Conservation (phyloP, 305 asterid species). For the Fraxinus nigra region DNA sequence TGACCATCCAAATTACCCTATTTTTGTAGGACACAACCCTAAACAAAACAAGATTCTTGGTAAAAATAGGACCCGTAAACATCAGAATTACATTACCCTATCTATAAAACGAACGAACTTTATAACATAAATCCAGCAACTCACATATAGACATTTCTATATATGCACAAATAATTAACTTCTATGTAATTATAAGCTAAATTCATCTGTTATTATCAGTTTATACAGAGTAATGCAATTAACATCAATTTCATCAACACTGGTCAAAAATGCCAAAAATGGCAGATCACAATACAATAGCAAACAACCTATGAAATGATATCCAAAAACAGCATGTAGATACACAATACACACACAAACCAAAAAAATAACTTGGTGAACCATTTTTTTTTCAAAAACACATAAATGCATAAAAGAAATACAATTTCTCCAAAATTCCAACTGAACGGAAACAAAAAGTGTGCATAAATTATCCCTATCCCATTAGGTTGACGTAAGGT, state of each 20-base stretch:
- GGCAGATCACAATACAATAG: slow-evolving; percentile 14
- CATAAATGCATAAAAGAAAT: no score
- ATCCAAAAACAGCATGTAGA: background rate
- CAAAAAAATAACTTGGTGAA: no score
- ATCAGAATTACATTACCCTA: slow-evolving; percentile 4
- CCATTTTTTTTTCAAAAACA: no score
- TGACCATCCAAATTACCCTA: no score
- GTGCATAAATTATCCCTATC: no score
- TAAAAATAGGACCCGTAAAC: background rate
- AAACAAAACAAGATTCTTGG: no score
- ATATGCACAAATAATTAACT: background rate
- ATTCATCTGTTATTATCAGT: background rate
- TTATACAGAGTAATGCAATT: background rate
- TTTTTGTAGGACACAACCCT: no score
- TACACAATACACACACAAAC: no score
- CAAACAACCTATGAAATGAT: background rate
- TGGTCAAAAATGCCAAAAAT: background rate
- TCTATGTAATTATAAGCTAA: slow-evolving; percentile 1
- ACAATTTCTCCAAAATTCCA: no score
- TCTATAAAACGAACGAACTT: background rate
- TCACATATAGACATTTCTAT: background rate
- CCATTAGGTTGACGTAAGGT: no score
- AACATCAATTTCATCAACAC: slow-evolving; percentile 17
- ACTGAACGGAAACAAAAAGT: no score
- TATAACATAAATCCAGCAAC: slow-evolving; percentile 17